Evolutionary conservation across 1,284 basidiomycete genomes (phyloP), one percentile per base, ranked within the genome.

Genomic region (Ustanciosporium gigantosporum): DNA sequence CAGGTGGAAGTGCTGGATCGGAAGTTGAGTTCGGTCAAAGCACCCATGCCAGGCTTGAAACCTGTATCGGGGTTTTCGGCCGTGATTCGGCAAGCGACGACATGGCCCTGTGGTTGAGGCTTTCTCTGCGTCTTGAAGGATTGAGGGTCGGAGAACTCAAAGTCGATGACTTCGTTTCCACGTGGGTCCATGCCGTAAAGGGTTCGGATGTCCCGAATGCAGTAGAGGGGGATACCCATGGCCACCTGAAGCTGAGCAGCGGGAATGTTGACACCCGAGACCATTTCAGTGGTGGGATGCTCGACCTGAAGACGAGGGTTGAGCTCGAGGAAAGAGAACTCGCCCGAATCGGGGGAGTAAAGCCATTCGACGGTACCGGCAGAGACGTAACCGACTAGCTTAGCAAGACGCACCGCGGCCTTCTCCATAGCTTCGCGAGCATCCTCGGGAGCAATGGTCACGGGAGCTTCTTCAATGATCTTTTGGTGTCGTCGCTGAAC

Each of bases 281-380:
- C 95, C 92, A 98, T 99, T 81, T 99, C 95, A 21, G 95, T 99
- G 16, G 95, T 98, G 16, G 95, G 95, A 43, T 79, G 77, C 82
- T 97, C 94, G 76, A 99, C 95, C 82, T 99, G 95, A 25, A 98
- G 87, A 85, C 95, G 94, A 36, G 95, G 95, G 81, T 99, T 99
- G 65, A 99, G 86, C 81, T 99, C 95, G 55, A 99, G 84, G 85
- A 99, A 99, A 81, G 89, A 90, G 82, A 97, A 98, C 25, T 87
- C 85, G 77, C 95, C 90, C 59, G 95, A 91, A 0, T 88, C 84
- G 66, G 91, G 91, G 66, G 88, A 95, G 82, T 98, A 98, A 32
- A 99, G 87, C 81, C 90, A 97, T 85, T 96, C 95, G 62, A 97
- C 93, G 23, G 95, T 99, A 78, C 95, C 95, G 22, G 95, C 95